A percentile compares a stretch with the other conserved stretches of the same genome.
Evolutionary conservation across 2,329 filamentous ascomycete species (phyloP).

Genomic region (Penicillium sp.): DNA sequence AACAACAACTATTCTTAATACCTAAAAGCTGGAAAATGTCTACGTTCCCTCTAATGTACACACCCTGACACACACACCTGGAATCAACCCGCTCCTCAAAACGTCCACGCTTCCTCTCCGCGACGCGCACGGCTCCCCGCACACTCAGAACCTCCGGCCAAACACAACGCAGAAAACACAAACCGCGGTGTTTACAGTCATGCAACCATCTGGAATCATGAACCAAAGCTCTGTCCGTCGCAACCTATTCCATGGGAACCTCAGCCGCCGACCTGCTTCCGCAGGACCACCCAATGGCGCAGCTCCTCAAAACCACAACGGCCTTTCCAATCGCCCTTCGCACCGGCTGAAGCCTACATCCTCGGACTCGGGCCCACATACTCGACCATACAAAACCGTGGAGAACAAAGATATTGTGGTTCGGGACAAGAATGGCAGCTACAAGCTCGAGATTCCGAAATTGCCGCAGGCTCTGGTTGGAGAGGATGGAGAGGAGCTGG

Average conservation of each 20-base stretch:
- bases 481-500: constrained; percentile 44
- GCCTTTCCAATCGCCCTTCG: constrained; percentile 25
- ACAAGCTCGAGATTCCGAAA: constrained; percentile 48
- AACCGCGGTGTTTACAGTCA: neutral
- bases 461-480: constrained; percentile 39
- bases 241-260: constrained; percentile 47
- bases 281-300: constrained; percentile 27
- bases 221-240: constrained; percentile 42
- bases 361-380: constrained; percentile 23
- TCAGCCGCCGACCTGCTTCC: constrained; percentile 44
- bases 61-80: neutral
- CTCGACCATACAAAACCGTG: constrained; percentile 22
- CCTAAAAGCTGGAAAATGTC: neutral
- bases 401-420: constrained; percentile 51
- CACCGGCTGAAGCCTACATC: constrained; percentile 24
- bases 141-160: neutral
- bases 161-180: neutral
- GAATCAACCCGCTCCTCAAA: neutral
- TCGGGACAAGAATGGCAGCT: constrained; percentile 50
- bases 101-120: neutral
- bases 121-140: neutral
- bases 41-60: neutral
- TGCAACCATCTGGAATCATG: constrained; percentile 21
- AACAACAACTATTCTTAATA: constrained; percentile 8
- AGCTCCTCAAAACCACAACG: constrained; percentile 17